Evolutionary conservation across 192 early-diverging fungal species (phyloP), one percentile per base, ranked within the genome.

Genomic region (Kappamyces sp.): DNA sequence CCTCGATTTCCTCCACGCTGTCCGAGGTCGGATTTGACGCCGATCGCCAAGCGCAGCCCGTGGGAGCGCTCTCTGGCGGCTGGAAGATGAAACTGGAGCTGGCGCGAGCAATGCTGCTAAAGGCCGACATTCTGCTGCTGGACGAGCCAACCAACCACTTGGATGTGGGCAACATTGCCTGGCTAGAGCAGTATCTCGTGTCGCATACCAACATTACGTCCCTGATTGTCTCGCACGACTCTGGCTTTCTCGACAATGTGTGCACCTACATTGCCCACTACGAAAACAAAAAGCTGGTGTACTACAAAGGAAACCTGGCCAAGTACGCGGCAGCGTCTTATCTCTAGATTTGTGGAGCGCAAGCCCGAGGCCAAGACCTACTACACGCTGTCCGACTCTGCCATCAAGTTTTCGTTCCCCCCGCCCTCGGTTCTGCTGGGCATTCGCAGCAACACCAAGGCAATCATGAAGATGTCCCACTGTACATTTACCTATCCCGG

Each of bases 71-170:
- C 23, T 84, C 82, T 6, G 82, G 82, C 32, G 82, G 82, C 37
- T 84, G 82, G 82, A 76, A 74, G 51, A 84, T 84, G 80, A 84
- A 80, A 66, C 57, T 84, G 47, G 76, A 77, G 47, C 70, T 84
- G 38, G 79, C 82, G 23, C 62, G 80, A 37, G 82, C 82, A 5
- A 79, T 84, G 61, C 64, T 84, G 8, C 39, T 74, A 15, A 85
- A 90, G 36, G 90, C 93, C 5, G 91, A 91, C 58, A 85, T 97
- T 39, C 74, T 97, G 43, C 80, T 97, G 37, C 73, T 97, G 44
- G 93, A 97, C 71, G 92, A 97, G 75, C 93, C 93, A 23, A 97
- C 89, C 8, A 91, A 91, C 68, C 89, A 91, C 67, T 76, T 91
- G 84, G 89, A 91, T 65, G 79, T 86, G 13, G 66, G 57, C 40